phyloP scores from a whole-genome alignment of 129 eudicot genomes.

The Escallonia rubra region DNA sequence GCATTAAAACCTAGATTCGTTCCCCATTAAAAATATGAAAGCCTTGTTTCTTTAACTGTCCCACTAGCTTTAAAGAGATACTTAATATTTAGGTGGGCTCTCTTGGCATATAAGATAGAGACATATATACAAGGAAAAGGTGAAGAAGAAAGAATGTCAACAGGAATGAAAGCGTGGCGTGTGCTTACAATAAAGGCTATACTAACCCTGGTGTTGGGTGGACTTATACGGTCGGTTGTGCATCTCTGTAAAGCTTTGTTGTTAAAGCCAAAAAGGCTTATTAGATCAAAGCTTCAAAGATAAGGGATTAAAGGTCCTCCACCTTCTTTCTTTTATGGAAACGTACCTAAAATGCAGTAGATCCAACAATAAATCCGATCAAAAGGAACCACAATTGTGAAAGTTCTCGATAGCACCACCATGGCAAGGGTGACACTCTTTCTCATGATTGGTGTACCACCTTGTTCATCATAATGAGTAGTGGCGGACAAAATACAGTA shows the following conservation, averaged over 20 bases:
- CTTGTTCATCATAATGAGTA: constrained; percentile 36
- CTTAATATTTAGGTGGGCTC: too few species aligned
- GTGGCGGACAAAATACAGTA: constrained; percentile 48
- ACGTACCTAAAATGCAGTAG: constrained; percentile 34
- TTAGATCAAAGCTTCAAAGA: constrained; percentile 30
- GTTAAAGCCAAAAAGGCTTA: constrained; percentile 31
- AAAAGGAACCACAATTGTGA: not conserved
- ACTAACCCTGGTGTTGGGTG: constrained; percentile 18
- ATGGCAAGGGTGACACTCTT: not conserved
- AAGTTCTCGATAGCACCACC: not conserved
- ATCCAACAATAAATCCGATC: constrained; percentile 8
- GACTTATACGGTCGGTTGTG: constrained; percentile 14
- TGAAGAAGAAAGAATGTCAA: not conserved
- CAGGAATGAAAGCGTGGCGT: not conserved
- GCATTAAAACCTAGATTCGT: too few species aligned
- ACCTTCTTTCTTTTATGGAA: constrained; percentile 39
- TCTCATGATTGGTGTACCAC: constrained; percentile 44
- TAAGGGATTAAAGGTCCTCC: constrained; percentile 55
- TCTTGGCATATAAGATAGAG: too few species aligned
- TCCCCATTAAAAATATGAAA: too few species aligned
- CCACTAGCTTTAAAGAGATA: too few species aligned
- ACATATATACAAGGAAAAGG: not conserved
- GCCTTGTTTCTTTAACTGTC: too few species aligned
- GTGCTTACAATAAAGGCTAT: constrained; percentile 1
- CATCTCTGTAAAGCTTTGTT: constrained; percentile 11